Evolutionary conservation across 2,329 filamentous ascomycete genomes (phyloP).

Genomic region (Fusarium sp.): DNA sequence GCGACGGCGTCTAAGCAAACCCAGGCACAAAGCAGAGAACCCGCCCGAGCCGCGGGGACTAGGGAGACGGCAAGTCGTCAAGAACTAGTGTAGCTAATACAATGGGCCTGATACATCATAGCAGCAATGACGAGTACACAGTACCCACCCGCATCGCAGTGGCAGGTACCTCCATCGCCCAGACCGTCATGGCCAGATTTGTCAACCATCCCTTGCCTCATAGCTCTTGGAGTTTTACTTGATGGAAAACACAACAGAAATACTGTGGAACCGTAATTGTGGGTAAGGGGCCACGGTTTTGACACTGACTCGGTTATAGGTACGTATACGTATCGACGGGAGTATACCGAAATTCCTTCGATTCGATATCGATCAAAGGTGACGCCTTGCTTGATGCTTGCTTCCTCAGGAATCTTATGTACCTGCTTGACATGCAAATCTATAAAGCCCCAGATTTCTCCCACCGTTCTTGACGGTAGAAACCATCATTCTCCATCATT

Average conservation of each 20-base stretch:
- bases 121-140: constrained; percentile 8
- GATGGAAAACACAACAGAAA: constrained; percentile 16
- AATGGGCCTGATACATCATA: neutral
- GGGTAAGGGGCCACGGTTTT: constrained; percentile 42
- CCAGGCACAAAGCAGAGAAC: constrained; percentile 11
- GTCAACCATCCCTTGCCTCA: constrained; percentile 39
- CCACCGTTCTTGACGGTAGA: constrained; percentile 57
- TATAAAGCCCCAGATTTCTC: constrained; percentile 50
- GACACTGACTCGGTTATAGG: constrained; percentile 42
- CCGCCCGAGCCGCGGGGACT: constrained; percentile 40
- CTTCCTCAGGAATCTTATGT: constrained; percentile 33
- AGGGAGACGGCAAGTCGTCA: constrained; percentile 15
- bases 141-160: constrained; percentile 18
- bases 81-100: constrained; percentile 28
- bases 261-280: constrained; percentile 42
- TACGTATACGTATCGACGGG: constrained; percentile 27
- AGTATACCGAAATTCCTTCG: constrained; percentile 31
- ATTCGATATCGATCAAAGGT: constrained; percentile 39
- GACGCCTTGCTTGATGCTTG: constrained; percentile 22
- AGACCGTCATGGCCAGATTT: constrained; percentile 35
- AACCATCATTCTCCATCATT: constrained; percentile 34
- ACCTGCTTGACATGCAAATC: constrained; percentile 27
- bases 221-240: constrained; percentile 34
- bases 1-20: constrained; percentile 38
- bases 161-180: constrained; percentile 32